Percentiles rank a stretch among this genome's conserved stretches.
Evolutionary conservation across 306 rosid species (phyloP).

Genomic region (Datisca glomerata): DNA sequence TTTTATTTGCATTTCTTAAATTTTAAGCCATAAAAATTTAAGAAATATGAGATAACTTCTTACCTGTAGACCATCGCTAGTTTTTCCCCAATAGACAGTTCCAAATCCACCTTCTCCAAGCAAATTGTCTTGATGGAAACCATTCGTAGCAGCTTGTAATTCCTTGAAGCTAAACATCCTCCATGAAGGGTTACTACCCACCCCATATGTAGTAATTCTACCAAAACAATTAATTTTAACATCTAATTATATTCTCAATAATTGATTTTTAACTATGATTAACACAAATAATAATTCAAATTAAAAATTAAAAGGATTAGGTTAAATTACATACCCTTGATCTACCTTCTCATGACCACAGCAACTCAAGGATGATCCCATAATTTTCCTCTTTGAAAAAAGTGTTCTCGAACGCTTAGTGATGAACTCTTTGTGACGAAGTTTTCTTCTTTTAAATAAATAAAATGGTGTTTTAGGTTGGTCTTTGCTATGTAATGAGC

Average conservation of each 20-base stretch:
- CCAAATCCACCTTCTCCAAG: conserved; percentile 95
- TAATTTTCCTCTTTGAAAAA: conserved; percentile 1
- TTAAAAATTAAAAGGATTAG: background rate
- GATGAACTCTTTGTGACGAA: conserved; percentile 5
- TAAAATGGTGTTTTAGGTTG: background rate
- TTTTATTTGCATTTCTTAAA: background rate
- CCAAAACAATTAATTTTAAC: background rate
- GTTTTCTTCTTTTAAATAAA: conserved; percentile 19
- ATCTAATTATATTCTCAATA: background rate
- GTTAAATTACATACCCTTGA: conserved; percentile 38
- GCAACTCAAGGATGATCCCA: conserved; percentile 72
- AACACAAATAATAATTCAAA: background rate
- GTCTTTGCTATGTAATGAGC: conserved; percentile 6
- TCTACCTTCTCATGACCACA: conserved; percentile 48
- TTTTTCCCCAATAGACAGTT: conserved; percentile 75
- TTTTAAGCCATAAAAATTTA: background rate
- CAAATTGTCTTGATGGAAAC: conserved; percentile 57
- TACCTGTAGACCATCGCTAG: conserved; percentile 65
- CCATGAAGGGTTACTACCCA: conserved; percentile 45
- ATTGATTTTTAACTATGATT: background rate
- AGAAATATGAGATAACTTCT: background rate
- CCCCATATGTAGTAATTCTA: conserved; percentile 16
- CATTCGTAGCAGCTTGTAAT: conserved; percentile 68
- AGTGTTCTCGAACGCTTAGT: conserved; percentile 2
- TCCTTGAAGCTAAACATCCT: conserved; percentile 77